Evolutionary conservation across 75 land plant genomes (phyloP).

Genomic region (Sequoia sempervirens): DNA sequence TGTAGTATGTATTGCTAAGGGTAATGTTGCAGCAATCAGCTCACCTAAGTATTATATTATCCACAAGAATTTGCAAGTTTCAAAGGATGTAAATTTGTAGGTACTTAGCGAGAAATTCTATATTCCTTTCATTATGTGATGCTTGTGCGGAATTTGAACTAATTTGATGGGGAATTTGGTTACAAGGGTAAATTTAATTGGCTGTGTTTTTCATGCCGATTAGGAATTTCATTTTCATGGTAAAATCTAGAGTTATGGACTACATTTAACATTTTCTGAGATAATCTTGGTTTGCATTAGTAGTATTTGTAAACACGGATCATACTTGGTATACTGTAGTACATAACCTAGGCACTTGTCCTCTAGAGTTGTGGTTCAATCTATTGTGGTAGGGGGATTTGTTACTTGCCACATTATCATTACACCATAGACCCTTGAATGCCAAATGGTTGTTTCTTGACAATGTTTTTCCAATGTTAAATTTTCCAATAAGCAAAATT

Average conservation of each 20-base stretch:
- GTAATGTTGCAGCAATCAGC: constrained; percentile 34
- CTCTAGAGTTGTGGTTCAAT: neutral
- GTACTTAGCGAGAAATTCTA: constrained; percentile 9
- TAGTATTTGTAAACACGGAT: neutral
- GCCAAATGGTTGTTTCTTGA: neutral
- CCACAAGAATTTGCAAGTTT: constrained; percentile 25
- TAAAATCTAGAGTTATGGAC: neutral
- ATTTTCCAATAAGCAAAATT: neutral
- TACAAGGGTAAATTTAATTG: neutral
- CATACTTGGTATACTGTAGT: neutral
- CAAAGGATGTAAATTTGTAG: constrained; percentile 25
- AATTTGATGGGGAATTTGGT: neutral
- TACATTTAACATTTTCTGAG: neutral
- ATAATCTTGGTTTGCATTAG: neutral
- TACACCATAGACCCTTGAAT: neutral
- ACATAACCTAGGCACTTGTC: neutral
- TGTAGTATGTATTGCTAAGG: constrained; percentile 25
- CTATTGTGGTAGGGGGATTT: neutral
- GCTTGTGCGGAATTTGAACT: neutral
- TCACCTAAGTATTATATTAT: constrained; percentile 26
- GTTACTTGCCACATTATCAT: neutral
- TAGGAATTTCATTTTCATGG: neutral
- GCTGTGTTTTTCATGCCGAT: too few relatives aligned
- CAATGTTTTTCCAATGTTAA: neutral
- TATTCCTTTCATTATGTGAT: neutral